Evolutionary conservation across 192 early-diverging fungal genomes (phyloP), one percentile per base, ranked within the genome.

Genomic region (Geranomyces variabilis): DNA sequence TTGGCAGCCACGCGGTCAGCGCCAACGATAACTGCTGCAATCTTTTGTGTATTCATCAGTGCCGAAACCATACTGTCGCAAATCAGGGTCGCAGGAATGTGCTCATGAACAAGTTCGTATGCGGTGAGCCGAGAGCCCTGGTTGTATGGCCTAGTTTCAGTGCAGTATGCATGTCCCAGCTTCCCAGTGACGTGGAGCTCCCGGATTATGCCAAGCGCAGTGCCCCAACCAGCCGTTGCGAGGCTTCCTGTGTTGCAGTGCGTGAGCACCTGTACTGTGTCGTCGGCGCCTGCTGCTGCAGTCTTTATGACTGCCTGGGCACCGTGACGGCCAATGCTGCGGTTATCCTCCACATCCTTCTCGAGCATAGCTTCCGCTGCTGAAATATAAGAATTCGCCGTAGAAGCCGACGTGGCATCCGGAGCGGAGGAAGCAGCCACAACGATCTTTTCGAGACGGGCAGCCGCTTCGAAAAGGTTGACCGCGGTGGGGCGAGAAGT

Each of bases 131-230:
- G 84, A 0, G 92, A 93, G 8, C 97, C 97, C 79, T 99, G 96
- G 81, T 98, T 99, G 77, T 99, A 99, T 2, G 97, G 97, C 34
- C 97, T 81, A 12, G 97, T 99, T 73, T 99, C 96, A 8, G 95
- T 95, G 79, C 93, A 99, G 63, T 88, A 98, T 28, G 90, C 93
- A 57, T 93, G 94, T 0, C 84, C 82, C 26, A 96, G 79, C 9
- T 79, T 60, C 1, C 73, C 76, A 6, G 74, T 62, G 0, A 63
- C 58, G 57, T 94, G 81, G 44, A 99, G 73, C 19, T 89, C 82
- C 14, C 96, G 87, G 55, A 97, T 90, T 57, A 99, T 96, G 28
- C 97, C 97, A 46, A 99, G 81, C 7, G 96, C 97, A 8, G 96
- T 99, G 19, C 96, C 95, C 96, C 85, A 87, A 4, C 87, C 87